phyloP scores from a whole-genome alignment of 2,329 filamentous ascomycete genomes.

The Endothia cerciana region DNA sequence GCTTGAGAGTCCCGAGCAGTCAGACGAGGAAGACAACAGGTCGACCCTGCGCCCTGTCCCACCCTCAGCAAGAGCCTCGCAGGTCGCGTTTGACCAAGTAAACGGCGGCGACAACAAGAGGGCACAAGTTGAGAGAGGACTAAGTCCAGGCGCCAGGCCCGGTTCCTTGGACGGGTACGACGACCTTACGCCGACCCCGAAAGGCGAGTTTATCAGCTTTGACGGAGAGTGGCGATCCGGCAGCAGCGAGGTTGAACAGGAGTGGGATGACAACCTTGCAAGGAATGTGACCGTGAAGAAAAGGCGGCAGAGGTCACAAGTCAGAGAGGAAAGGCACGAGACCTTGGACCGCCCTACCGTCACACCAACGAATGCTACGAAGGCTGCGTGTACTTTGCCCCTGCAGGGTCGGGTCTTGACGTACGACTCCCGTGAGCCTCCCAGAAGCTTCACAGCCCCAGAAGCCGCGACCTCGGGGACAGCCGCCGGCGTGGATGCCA shows the following conservation, averaged over 20 bases:
- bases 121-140: conserved; percentile 43
- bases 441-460: conserved; percentile 37
- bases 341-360: conserved; percentile 53
- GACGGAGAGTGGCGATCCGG: conserved; percentile 61
- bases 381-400: conserved; percentile 52
- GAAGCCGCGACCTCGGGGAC: conserved; percentile 35
- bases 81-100: conserved; percentile 47
- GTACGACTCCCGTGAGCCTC: conserved; percentile 41
- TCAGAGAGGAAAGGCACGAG: conserved; percentile 40
- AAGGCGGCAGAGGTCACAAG: conserved; percentile 38
- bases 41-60: conserved; percentile 46
- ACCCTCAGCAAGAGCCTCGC: conserved; percentile 48
- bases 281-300: conserved; percentile 60
- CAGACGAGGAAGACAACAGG: conserved; percentile 59
- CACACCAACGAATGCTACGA: conserved; percentile 56
- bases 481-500: conserved; percentile 48
- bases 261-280: conserved; percentile 59
- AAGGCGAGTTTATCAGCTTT: conserved; percentile 56
- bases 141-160: conserved; percentile 50
- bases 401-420: conserved; percentile 47
- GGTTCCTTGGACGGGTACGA: conserved; percentile 45
- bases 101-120: conserved; percentile 39
- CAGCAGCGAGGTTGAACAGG: conserved; percentile 52
- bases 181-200: conserved; percentile 47
- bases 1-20: conserved; percentile 64